These are phyloP conservation scores for Phytopythium boreale DNA, from an alignment of 352 stramenopile species.

Conservation along the genomic window DNA sequence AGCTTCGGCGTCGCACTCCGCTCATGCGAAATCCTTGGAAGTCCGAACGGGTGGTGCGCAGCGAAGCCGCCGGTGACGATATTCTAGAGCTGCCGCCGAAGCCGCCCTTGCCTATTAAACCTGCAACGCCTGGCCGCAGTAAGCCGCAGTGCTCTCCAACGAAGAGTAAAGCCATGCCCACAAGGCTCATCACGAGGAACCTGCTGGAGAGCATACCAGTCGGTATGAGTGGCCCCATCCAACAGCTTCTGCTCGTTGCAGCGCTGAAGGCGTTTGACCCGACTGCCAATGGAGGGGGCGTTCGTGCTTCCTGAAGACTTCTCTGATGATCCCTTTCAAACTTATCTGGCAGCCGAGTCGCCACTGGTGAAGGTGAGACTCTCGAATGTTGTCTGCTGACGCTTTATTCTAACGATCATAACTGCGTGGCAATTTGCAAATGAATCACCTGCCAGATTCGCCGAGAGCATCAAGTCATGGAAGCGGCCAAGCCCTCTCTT, in stretches of 20 bases:
- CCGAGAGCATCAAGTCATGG: conserved; percentile 44
- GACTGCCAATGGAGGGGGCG: conserved; percentile 20
- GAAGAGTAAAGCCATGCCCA: too few species aligned
- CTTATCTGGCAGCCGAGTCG: conserved; percentile 31
- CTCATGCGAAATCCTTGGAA: conserved; percentile 59
- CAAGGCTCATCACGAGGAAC: conserved; percentile 40
- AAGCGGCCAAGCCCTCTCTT: conserved; percentile 34
- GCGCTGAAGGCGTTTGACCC: conserved; percentile 49
- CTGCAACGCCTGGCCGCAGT: conserved; percentile 3
- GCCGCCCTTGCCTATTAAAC: background rate
- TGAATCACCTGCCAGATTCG: conserved; percentile 31
- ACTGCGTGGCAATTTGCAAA: background rate
- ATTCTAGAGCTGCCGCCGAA: background rate
- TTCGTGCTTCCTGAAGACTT: conserved; percentile 36
- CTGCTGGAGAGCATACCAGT: conserved; percentile 51
- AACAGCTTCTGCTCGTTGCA: conserved; percentile 41
- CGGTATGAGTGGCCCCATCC: conserved; percentile 44
- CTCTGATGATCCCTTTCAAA: conserved; percentile 33
- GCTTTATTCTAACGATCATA: background rate
- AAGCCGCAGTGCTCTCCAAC: background rate
- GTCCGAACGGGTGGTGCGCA: conserved; percentile 29
- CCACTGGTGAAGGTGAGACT: conserved; percentile 39
- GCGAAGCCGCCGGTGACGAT: conserved; percentile 2
- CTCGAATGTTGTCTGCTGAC: background rate
- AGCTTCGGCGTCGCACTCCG: conserved; percentile 37